A percentile compares a stretch with the other conserved stretches of the same genome.
These are phyloP conservation scores for Yamadazyma phyllophila DNA, from an alignment of 805 yeast species.

Conservation along the genomic window DNA sequence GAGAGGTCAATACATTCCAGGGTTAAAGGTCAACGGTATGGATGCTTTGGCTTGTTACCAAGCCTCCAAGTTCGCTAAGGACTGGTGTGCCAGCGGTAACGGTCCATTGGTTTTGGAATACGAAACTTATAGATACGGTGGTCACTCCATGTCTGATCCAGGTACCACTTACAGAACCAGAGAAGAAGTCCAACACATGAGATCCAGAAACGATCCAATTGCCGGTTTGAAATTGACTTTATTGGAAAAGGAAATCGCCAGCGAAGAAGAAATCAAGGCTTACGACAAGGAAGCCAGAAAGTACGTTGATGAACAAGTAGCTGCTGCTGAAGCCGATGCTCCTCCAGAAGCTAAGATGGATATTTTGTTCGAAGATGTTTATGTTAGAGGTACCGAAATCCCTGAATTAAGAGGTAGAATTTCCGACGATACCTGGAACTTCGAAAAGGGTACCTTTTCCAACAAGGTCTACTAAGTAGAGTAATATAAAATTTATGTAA, in stretches of 20 bases:
- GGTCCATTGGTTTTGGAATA: conserved; percentile 96
- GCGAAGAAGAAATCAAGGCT: conserved; percentile 91
- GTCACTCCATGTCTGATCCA: conserved; percentile 99
- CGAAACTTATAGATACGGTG: conserved; percentile 99
- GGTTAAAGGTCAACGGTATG: conserved; percentile 98
- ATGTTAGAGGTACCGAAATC: conserved; percentile 90
- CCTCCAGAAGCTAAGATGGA: conserved; percentile 96
- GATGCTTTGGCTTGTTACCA: conserved; percentile 92
- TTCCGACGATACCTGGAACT: conserved; percentile 92
- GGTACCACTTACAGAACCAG: conserved; percentile 99
- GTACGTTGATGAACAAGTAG: conserved; percentile 91
- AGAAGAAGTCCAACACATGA: conserved; percentile 99
- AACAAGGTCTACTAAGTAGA: conserved; percentile 45
- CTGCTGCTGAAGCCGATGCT: conserved; percentile 88
- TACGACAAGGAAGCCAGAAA: conserved; percentile 96
- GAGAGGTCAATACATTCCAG: conserved; percentile 99
- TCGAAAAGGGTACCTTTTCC: conserved; percentile 48
- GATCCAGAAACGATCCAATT: conserved; percentile 97
- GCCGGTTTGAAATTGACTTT: conserved; percentile 90
- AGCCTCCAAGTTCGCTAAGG: conserved; percentile 95
- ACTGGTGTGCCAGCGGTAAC: conserved; percentile 89
- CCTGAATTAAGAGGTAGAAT: conserved; percentile 95
- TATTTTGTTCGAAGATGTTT: conserved; percentile 93
- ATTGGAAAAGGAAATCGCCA: conserved; percentile 77
- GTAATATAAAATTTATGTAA: neutral